phyloP scores from a whole-genome alignment of 1,284 basidiomycete species.

The Ustilago tritici region DNA sequence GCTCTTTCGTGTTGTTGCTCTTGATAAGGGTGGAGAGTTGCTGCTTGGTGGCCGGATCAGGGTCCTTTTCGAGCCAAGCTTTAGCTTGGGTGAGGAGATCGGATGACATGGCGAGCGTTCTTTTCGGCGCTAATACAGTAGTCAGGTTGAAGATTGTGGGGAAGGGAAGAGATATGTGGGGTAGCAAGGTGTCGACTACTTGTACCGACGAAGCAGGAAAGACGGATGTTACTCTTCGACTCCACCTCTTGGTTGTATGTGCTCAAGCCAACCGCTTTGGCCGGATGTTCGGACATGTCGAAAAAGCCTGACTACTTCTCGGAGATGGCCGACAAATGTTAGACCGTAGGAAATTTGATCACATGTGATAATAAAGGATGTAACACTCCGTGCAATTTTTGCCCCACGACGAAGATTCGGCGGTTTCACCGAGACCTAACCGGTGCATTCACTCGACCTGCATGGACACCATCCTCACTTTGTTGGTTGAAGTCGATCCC shows the following conservation, averaged over 20 bases:
- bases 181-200: neutral
- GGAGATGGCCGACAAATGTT: conserved; percentile 41
- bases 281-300: conserved; percentile 29
- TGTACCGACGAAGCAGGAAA: conserved; percentile 7
- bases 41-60: conserved; percentile 42
- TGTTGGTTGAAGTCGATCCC: neutral
- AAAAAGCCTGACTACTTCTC: conserved; percentile 19
- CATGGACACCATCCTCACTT: neutral
- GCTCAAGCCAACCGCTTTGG: neutral
- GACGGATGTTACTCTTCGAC: neutral
- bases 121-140: neutral
- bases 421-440: neutral
- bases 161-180: neutral
- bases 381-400: neutral
- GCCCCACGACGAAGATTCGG: neutral
- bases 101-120: conserved; percentile 15
- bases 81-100: conserved; percentile 44
- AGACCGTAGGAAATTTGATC: neutral
- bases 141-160: conserved; percentile 1
- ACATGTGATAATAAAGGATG: neutral
- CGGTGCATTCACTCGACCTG: neutral
- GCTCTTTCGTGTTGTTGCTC: conserved; percentile 37
- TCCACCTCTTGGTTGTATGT: conserved; percentile 13
- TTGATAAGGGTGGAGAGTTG: conserved; percentile 49
- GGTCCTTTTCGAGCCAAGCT: conserved; percentile 59